Base-by-base conservation (phyloP, 2,329 filamentous ascomycete genomes). In the Fusarium oligoseptatum region DNA sequence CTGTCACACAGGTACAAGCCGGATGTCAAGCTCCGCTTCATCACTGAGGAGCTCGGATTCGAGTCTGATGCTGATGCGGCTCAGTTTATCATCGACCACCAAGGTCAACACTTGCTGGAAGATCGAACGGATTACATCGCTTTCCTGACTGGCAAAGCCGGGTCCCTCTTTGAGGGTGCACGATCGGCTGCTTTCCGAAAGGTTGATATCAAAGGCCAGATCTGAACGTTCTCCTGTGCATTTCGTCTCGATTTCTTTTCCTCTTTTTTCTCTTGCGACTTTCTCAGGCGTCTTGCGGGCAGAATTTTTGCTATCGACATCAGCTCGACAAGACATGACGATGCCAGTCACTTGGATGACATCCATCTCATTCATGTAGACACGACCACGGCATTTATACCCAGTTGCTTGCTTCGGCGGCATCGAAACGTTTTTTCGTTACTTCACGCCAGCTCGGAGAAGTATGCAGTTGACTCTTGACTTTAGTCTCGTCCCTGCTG, bases 141-240 rank as follows among this genome's bases (percentile, higher is more conserved):
- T 72, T 92, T 97, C 80, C 82, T 94, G 77, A 92, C 93, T 52
- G 91, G 90, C 79, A 95, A 95, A 85, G 94, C 93, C 60, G 90
- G 89, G 61, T 81, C 83, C 48, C 84, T 93, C 22, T 98, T 98
- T 83, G 95, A 98, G 81, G 82, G 85, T 63, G 91, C 94, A 68
- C 93, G 92, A 82, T 84, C 87, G 43, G 88, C 89, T 72, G 96
- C 96, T 58, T 97, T 98, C 84, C 90, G 91, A 80, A 92, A 92
- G 81, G 93, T 98, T 87, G 95, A 98, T 85, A 97, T 98, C 87
- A 98, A 98, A 87, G 95, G 96, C 80, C 96, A 98, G 85, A 97
- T 98, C 81, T 97, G 87, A 92, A 77, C 63, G 72, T 55, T 56
- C 32, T 57, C 32, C 48, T 24, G 27, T 71, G 60, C 60, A 64